Evolutionary conservation across 2,329 filamentous ascomycete genomes (phyloP).

Genomic region (Colletotrichum orchidophilum): DNA sequence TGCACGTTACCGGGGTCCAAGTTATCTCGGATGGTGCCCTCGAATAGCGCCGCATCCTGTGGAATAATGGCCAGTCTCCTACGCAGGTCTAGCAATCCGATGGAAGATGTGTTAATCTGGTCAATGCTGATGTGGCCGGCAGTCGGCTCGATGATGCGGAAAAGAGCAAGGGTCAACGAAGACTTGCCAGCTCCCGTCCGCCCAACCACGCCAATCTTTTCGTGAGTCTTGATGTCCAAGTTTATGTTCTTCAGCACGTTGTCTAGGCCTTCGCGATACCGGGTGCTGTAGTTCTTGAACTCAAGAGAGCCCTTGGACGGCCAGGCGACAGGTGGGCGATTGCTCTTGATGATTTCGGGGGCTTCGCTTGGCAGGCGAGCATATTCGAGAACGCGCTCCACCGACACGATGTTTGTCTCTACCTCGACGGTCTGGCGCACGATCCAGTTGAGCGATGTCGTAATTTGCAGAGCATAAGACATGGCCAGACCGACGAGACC

Average conservation of each 20-base stretch:
- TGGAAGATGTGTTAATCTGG: constrained; percentile 85
- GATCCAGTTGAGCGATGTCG: constrained; percentile 98
- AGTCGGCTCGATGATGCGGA: constrained; percentile 92
- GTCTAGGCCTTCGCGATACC: constrained; percentile 90
- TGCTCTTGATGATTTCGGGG: constrained; percentile 89
- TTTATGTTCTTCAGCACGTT: constrained; percentile 93
- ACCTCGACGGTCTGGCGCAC: constrained; percentile 98
- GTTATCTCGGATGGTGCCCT: constrained; percentile 93
- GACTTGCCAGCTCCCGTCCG: constrained; percentile 97
- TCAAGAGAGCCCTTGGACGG: constrained; percentile 87
- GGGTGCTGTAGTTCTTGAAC: constrained; percentile 93
- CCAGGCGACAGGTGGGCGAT: constrained; percentile 89
- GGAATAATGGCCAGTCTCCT: constrained; percentile 95
- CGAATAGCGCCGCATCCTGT: constrained; percentile 95
- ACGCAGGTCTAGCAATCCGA: constrained; percentile 89
- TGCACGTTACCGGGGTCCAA: constrained; percentile 94
- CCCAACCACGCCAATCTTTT: constrained; percentile 98
- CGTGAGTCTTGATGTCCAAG: constrained; percentile 91
- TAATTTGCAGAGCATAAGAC: constrained; percentile 98
- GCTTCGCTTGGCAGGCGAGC: constrained; percentile 91
- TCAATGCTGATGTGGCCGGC: constrained; percentile 90
- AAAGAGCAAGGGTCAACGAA: constrained; percentile 89
- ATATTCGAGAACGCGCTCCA: constrained; percentile 97
- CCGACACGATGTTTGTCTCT: constrained; percentile 99
- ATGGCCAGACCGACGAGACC: constrained; percentile 92